A percentile compares a stretch with the other conserved stretches of the same genome.
Evolutionary conservation across 2,329 filamentous ascomycete species (phyloP).

Genomic region (Coniochaeta ligniaria): DNA sequence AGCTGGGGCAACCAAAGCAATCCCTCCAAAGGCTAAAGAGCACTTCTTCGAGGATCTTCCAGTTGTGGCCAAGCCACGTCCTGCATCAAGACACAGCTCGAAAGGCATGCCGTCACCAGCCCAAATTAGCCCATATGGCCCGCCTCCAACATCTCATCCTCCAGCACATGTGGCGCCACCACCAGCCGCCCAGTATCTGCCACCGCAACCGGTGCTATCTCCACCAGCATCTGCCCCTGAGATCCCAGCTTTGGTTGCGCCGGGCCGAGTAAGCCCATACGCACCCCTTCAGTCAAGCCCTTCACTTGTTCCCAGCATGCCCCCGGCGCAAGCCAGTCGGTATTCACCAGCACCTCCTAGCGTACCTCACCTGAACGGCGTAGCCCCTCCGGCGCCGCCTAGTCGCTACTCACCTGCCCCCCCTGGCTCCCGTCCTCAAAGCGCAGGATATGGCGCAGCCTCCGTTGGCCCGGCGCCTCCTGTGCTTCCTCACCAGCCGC

Average conservation of each 20-base stretch:
- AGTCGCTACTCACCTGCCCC: slow-evolving; percentile 50
- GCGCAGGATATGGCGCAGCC: slow-evolving; percentile 29
- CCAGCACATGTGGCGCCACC: slow-evolving; percentile 8
- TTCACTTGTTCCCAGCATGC: slow-evolving; percentile 14
- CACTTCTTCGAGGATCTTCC: slow-evolving; percentile 78
- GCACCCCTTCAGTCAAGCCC: slow-evolving; percentile 31
- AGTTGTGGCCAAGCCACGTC: slow-evolving; percentile 52
- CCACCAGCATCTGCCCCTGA: slow-evolving; percentile 15
- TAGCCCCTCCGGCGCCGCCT: slow-evolving; percentile 46
- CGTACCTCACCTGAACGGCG: slow-evolving; percentile 28
- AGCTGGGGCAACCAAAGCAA: slow-evolving; percentile 8
- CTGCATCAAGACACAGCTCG: slow-evolving; percentile 46
- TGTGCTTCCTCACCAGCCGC: slow-evolving; percentile 49
- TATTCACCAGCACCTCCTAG: slow-evolving; percentile 56
- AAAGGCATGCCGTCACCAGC: slow-evolving; percentile 33
- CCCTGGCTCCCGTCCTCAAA: slow-evolving; percentile 27
- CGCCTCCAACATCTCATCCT: slow-evolving; percentile 15
- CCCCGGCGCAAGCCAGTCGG: slow-evolving; percentile 27
- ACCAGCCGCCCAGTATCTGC: slow-evolving; percentile 9
- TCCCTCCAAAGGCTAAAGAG: slow-evolving; percentile 31
- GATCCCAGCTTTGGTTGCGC: slow-evolving; percentile 40
- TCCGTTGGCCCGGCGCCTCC: slow-evolving; percentile 32
- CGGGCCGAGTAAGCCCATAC: slow-evolving; percentile 46
- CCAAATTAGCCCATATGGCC: slow-evolving; percentile 25
- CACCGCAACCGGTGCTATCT: slow-evolving; percentile 10